Evolutionary conservation across 257 asterid species (phyloP), one percentile per base, ranked within the genome.

Genomic region (Marsdenia floribunda): DNA sequence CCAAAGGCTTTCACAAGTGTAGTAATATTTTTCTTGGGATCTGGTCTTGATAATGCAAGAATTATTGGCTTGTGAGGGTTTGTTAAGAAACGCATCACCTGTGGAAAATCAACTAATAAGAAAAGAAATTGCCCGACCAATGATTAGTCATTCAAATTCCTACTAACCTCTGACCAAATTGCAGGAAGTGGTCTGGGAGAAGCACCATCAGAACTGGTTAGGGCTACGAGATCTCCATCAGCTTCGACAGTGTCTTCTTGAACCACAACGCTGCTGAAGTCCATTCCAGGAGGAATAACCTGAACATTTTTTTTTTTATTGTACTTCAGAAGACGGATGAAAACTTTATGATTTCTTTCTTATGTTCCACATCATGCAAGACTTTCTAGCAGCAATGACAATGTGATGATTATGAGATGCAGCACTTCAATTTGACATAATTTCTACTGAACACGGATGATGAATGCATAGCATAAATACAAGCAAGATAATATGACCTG

Each of bases 231-330:
- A 63, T 91, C 97, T 26, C 90, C 87, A 63, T 90, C 96, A 22
- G 72, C 79, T 57, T 93, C 98, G 38, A 79, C 67, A 50, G 59
- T 47, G 47, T 90, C 98, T 79, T 91, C 96, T 75, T 86, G 96
- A 77, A 58, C 93, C 44, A 77, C 83, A 4, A 90, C 96, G 75
- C 83, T 91, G 85, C 91, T 88, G 52, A 91, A 91, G 81, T 91
- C 97, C 96, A 91, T 91, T 72, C 97, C 97, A 38, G 97, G 97
- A 78, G 96, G 91, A 78, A 91, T 88, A 71, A 91, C 97, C 96
- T 91, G 78, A 64, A 35, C 53, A 71, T 29, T 29, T 19, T 21
- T 33, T 21, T 33, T 60, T 46, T 29, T 35, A 49, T 74, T 49
- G 22, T 19, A 49, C 44, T 18, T 46, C 54, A 2, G 38, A 44